Evolutionary conservation across 2,329 filamentous ascomycete genomes (phyloP), one percentile per base, ranked within the genome.

Genomic region (Fusarium sp.): DNA sequence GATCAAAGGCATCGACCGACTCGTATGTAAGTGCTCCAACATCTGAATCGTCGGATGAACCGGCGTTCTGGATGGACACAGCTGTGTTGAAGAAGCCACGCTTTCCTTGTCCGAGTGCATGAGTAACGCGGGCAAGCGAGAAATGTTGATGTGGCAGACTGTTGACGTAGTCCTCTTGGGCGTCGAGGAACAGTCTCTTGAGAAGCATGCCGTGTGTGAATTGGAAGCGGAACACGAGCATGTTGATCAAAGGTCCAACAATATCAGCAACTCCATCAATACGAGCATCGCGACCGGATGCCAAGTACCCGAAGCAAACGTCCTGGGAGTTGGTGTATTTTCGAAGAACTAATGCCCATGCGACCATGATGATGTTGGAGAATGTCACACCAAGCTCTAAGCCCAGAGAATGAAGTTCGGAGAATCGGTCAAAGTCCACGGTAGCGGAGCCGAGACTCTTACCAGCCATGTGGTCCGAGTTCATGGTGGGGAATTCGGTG

Each of bases 261-360:
- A 72, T 68, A 0, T 63, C 57, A 6, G 62, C 50, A 9, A 73
- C 53, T 1, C 63, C 66, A n/a, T 61, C 35, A 15, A 73, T 68
- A 7, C 5, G 41, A 7, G 50, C 62, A 43, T 73, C 71, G 4
- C 71, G 71, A 14, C 71, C 71, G 1, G 71, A 72, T 1, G 59
- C 57, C 3, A 73, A 45, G 8, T 71, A 72, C 10, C 85, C 85
- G n/a, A 87, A 88, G 33, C 81, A 83, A 0, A 87, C 79, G 47
- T 86, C 83, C 2, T 78, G 77, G 0, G 77, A 75, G 0, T 79
- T 79, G 4, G 84, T 84, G 62, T 85, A 86, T 9, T 70, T 76
- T 14, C 82, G 78, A 14, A 88, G 72, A 0, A 85, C 75, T 7
- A 88, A 75, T 4, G 82, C 83, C 86, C 86, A 88, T 0, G 80